phyloP scores from a whole-genome alignment of 1,284 basidiomycete species.

The Inonotus obliquus region DNA sequence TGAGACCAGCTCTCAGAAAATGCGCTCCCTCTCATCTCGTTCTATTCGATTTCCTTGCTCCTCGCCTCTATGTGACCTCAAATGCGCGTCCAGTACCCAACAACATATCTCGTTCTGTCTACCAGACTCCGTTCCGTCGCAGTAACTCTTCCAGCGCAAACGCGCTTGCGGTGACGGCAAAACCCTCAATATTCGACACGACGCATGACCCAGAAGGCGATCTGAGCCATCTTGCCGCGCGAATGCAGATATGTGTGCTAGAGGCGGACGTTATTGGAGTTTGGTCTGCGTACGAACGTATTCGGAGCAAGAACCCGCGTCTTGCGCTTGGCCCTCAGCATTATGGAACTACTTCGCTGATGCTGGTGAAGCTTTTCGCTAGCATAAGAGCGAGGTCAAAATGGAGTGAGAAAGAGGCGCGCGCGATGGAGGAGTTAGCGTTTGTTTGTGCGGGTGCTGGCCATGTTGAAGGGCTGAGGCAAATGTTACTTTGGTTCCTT shows the following conservation, averaged over 20 bases:
- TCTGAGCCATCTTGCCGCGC: background rate
- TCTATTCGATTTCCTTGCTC: conserved; percentile 15
- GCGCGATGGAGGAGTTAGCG: conserved; percentile 42
- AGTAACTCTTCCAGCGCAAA: background rate
- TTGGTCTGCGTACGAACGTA: background rate
- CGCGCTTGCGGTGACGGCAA: background rate
- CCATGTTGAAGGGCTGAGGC: conserved; percentile 41
- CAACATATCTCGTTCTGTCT: background rate
- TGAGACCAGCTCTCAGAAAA: background rate
- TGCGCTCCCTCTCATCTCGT: background rate
- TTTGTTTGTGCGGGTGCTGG: conserved; percentile 41
- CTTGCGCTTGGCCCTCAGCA: background rate
- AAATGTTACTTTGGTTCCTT: conserved; percentile 46
- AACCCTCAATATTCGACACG: conserved; percentile 3
- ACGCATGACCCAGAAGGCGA: background rate
- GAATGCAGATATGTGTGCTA: background rate
- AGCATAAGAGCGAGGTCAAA: conserved; percentile 13
- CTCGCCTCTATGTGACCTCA: conserved; percentile 1
- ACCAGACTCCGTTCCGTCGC: background rate
- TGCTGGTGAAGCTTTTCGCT: conserved; percentile 30
- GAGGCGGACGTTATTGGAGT: background rate
- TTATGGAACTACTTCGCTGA: background rate
- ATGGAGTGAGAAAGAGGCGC: conserved; percentile 29
- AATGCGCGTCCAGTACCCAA: background rate
- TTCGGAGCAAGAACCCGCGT: background rate